Evolutionary conservation across 1,284 basidiomycete species (phyloP), one percentile per base, ranked within the genome.

Genomic region (Cutaneotrichosporon cyanovorans): DNA sequence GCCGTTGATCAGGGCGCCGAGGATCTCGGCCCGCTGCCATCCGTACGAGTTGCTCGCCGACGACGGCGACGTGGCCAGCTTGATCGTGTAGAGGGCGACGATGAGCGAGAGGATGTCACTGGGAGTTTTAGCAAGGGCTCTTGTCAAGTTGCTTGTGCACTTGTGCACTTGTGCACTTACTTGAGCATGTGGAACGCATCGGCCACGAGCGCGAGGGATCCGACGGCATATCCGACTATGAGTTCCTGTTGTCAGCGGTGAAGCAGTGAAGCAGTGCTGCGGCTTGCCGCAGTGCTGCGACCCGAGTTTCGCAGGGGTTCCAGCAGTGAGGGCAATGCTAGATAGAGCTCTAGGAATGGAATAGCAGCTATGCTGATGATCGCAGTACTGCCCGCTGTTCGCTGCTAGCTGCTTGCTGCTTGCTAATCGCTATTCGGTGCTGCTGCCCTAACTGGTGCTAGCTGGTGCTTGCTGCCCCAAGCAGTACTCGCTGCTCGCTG

Each of bases 111-210:
- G 82, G 54, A 98, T 88, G 77, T 92, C 87, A 72, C 88, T 92
- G 68, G 37, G 7, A 47, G 45, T 46, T 50, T 46, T 45, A 51
- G 63, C 50, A 19, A 30, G 12, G 7, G 25, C n/a, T n/a, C n/a
- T 8, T 68, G n/a, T n/a, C n/a, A n/a, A n/a, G n/a, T n/a, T 31
- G 15, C 30, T 9, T 31, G 30, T 9, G 30, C 30, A 15, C 30
- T 31, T 79, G 52, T 57, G 91, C 87, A 89, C 89, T 72, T 90
- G 16, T 33, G n/a, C 6, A 69, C 79, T 53, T 58, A 92, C 88
- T 90, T 91, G 73, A 92, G 82, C 92, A 97, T 97, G 75, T 98
- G 93, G 74, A 98, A 97, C 56, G 85, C 87, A 74, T 97, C 93
- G 18, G 95, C 93, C 31, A 98, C 84, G 48, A 98, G 82, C 3